Evolutionary conservation across 352 stramenopile species (phyloP).

Genomic region (Pythium sukuiense): DNA sequence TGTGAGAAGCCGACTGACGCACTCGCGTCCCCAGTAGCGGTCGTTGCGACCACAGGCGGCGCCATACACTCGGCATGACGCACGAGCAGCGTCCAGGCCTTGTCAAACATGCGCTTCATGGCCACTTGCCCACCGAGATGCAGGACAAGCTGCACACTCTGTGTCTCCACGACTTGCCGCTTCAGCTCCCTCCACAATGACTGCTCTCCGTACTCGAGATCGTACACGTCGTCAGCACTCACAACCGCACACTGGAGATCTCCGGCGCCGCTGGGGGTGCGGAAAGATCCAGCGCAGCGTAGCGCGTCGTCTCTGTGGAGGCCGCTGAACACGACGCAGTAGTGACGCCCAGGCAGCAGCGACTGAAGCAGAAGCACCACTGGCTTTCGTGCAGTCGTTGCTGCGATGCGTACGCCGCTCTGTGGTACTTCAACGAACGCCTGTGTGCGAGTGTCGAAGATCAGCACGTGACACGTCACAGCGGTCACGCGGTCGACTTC

Average conservation of each 20-base stretch:
- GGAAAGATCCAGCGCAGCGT: slow-evolving; percentile 39
- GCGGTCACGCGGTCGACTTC: slow-evolving; percentile 44
- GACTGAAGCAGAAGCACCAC: slow-evolving; percentile 40
- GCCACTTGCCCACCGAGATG: slow-evolving; percentile 73
- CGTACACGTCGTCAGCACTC: slow-evolving; percentile 51
- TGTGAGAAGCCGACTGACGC: neutral
- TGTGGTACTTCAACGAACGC: slow-evolving; percentile 43
- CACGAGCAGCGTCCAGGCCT: slow-evolving; percentile 57
- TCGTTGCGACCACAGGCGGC: slow-evolving; percentile 11
- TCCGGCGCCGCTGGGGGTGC: slow-evolving; percentile 39
- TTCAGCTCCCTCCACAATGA: slow-evolving; percentile 51
- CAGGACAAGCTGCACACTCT: slow-evolving; percentile 43
- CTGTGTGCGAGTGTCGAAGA: slow-evolving; percentile 40
- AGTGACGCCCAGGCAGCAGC: slow-evolving; percentile 53
- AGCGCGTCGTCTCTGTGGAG: slow-evolving; percentile 41
- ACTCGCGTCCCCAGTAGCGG: neutral
- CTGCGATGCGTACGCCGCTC: slow-evolving; percentile 23
- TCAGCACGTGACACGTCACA: slow-evolving; percentile 55
- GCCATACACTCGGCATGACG: slow-evolving; percentile 38
- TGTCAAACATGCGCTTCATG: slow-evolving; percentile 71
- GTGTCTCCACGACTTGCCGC: slow-evolving; percentile 32
- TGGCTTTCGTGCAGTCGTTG: slow-evolving; percentile 34
- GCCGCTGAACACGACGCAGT: slow-evolving; percentile 61
- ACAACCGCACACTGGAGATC: slow-evolving; percentile 38
- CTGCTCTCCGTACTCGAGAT: slow-evolving; percentile 41